Evolutionary conservation across 164 flowering plant species (phyloP).

Genomic region (Litsea cubeba): DNA sequence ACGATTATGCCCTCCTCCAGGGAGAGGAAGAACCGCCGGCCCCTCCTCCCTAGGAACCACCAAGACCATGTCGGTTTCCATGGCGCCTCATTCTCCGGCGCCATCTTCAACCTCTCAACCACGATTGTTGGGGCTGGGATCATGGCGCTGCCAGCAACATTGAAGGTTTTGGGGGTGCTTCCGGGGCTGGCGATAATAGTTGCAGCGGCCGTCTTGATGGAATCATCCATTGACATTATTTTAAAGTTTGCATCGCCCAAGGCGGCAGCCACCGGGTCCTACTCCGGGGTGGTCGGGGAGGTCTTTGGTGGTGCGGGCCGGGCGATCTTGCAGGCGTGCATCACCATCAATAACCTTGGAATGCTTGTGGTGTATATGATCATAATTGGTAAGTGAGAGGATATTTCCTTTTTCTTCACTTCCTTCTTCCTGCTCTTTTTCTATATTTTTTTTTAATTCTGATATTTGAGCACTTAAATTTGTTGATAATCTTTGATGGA

Average conservation of each 20-base stretch:
- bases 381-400: conserved; percentile 53
- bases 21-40: conserved; percentile 56
- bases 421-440: too few species aligned
- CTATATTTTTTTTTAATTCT: not conserved
- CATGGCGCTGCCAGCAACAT: conserved; percentile 72
- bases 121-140: conserved; percentile 81
- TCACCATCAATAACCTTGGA: conserved; percentile 65
- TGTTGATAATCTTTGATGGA: too few species aligned
- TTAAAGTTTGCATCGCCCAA: conserved; percentile 36
- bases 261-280: conserved; percentile 28
- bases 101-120: conserved; percentile 80
- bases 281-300: conserved; percentile 49
- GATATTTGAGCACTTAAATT: not conserved
- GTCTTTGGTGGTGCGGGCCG: conserved; percentile 54
- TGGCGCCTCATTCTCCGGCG: conserved; percentile 76
- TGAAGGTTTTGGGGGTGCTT: conserved; percentile 56
- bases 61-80: conserved; percentile 27
- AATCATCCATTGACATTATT: conserved; percentile 52
- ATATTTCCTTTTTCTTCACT: not conserved
- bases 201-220: conserved; percentile 42
- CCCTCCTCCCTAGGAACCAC: conserved; percentile 37
- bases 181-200: conserved; percentile 55
- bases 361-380: conserved; percentile 82
- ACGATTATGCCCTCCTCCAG: conserved; percentile 22
- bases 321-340: conserved; percentile 45